phyloP scores from a whole-genome alignment of 495 filamentous ascomycete genomes.

The Penicillium nucicola region DNA sequence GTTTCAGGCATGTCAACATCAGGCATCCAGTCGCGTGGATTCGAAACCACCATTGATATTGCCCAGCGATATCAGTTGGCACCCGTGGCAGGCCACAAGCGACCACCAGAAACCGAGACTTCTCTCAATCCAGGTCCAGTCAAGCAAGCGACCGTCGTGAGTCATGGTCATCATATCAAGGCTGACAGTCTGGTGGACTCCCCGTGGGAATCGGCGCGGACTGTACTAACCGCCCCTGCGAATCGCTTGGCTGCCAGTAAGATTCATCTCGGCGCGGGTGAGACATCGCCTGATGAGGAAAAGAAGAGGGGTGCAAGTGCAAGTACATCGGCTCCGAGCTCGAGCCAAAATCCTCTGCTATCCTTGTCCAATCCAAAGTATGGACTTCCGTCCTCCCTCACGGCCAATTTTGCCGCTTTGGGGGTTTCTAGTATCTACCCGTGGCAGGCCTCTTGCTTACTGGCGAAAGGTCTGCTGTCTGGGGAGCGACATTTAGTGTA shows the following conservation, averaged over 20 bases:
- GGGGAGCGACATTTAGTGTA: slow-evolving; percentile 74
- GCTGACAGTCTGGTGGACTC: slow-evolving; percentile 19
- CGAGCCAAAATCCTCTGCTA: slow-evolving; percentile 56
- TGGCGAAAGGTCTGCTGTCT: slow-evolving; percentile 61
- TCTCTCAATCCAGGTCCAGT: neutral
- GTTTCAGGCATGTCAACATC: slow-evolving; percentile 25
- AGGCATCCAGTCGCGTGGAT: slow-evolving; percentile 36
- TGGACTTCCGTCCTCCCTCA: slow-evolving; percentile 56
- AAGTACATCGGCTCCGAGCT: slow-evolving; percentile 37
- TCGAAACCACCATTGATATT: slow-evolving; percentile 47
- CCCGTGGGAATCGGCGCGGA: slow-evolving; percentile 24
- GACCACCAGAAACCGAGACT: slow-evolving; percentile 15
- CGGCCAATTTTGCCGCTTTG: slow-evolving; percentile 60
- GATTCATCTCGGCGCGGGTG: slow-evolving; percentile 27
- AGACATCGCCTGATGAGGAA: slow-evolving; percentile 38
- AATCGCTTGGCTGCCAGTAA: slow-evolving; percentile 38
- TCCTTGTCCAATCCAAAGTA: slow-evolving; percentile 63
- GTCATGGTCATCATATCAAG: slow-evolving; percentile 6
- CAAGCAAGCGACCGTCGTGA: neutral
- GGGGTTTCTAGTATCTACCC: slow-evolving; percentile 72
- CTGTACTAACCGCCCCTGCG: slow-evolving; percentile 18
- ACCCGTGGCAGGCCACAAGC: slow-evolving; percentile 42
- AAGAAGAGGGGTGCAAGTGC: slow-evolving; percentile 37
- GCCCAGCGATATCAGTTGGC: slow-evolving; percentile 38
- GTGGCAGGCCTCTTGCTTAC: slow-evolving; percentile 79